Evolutionary conservation across 2,329 filamentous ascomycete genomes (phyloP), one percentile per base, ranked within the genome.

Genomic region (Aureobasidium sp.): DNA sequence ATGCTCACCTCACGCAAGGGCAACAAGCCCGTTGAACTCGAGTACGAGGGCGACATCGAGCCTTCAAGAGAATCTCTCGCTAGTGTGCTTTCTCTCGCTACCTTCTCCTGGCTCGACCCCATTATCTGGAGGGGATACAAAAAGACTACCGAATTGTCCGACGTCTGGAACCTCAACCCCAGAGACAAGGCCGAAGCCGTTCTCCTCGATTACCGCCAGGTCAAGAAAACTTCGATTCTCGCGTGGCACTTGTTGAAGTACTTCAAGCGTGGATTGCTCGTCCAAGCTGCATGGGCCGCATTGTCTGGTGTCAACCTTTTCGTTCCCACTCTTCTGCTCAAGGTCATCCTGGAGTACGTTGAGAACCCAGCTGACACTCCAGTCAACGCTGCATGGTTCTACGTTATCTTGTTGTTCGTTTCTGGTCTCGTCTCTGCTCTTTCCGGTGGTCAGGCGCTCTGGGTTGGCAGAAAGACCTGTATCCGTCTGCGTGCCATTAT

Each of bases 401-500:
- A 93, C 69, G 94, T 97, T 51, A 91, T 96, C 50, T 81, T 96
- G 2, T 83, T 99, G 8, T 93, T 96, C 44, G 80, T 91, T 44
- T 88, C 92, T 8, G 91, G 94, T 63, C 81, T 89, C 44, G 77
- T 94, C 29, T 89, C 91, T 62, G 94, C 93, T 5, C 80, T 96
- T 27, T 86, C 86, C 36, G 91, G 94, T 74, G 90, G 89, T 25
- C 89, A 94, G 73, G 90, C 91, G 8, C 81, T 99, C 0, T 99
- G 90, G 89, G 88, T 96, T 63, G 94, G 94, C 16, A 88, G 94
- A 61, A 96, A 91, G 74, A 89, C 97, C 64, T 97, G 92, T 75
- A 93, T 99, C 68, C 88, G 91, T 64, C 81, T 97, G 45, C 88
- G 93, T 65, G 92, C 94, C 55, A 94, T 99, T 70, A 91, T 99